Percentiles rank a stretch among this genome's conserved stretches.
Conservation (phyloP, 768 basidiomycete genomes). For the Psilocybe cyanescens region DNA sequence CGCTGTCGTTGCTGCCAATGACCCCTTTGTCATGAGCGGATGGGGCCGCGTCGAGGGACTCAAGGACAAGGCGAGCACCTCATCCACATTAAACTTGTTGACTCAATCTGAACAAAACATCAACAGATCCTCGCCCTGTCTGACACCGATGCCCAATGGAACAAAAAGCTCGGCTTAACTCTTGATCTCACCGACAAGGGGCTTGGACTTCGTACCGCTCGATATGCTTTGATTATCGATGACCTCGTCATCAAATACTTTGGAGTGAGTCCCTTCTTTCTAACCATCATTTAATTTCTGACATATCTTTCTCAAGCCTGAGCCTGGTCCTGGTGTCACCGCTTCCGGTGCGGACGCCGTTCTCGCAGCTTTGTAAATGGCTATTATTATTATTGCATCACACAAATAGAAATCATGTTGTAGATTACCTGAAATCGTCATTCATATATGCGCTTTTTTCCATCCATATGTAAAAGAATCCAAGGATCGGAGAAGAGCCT, state of each 20-base stretch:
- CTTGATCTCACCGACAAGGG: slow-evolving; percentile 52
- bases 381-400: not conserved
- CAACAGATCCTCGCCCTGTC: slow-evolving; percentile 61
- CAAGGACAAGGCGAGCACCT: slow-evolving; percentile 61
- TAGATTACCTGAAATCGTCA: not conserved
- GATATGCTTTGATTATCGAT: slow-evolving; percentile 70
- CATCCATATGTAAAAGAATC: no score
- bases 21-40: slow-evolving; percentile 74
- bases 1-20: slow-evolving; percentile 79
- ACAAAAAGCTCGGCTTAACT: slow-evolving; percentile 54
- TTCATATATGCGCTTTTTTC: not conserved
- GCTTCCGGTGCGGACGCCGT: slow-evolving; percentile 64
- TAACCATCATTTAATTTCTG: not conserved
- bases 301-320: slow-evolving; percentile 41
- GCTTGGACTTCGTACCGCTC: slow-evolving; percentile 60
- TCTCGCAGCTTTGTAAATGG: slow-evolving; percentile 47
- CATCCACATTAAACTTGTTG: not conserved
- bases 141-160: slow-evolving; percentile 61
- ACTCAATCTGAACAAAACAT: not conserved
- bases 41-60: slow-evolving; percentile 62
- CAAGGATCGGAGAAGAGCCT: no score
- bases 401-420: not conserved
- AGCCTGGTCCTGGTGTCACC: slow-evolving; percentile 52
- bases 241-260: slow-evolving; percentile 73
- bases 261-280: slow-evolving; percentile 41